Evolutionary conservation across 1,284 basidiomycete genomes (phyloP).

Genomic region (Fomitiporia mediterranea): DNA sequence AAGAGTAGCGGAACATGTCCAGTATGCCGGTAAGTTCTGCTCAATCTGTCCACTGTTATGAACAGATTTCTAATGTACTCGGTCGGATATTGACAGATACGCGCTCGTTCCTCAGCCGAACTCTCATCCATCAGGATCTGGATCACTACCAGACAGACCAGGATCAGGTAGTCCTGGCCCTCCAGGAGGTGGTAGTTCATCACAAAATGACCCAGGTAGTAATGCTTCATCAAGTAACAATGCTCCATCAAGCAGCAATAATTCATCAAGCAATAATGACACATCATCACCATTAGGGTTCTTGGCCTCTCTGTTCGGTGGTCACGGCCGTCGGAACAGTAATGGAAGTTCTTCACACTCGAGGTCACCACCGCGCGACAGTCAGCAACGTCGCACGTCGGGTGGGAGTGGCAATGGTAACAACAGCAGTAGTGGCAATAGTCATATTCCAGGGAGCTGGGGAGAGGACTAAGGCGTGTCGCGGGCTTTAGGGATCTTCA

Average conservation of each 20-base stretch:
- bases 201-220: background rate
- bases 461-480: background rate
- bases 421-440: background rate
- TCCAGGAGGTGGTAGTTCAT: background rate
- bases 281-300: slow-evolving; percentile 1
- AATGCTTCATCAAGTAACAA: background rate
- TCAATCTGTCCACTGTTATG: background rate
- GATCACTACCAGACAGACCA: background rate
- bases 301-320: slow-evolving; percentile 1
- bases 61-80: background rate
- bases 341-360: background rate
- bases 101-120: slow-evolving; percentile 15
- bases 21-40: slow-evolving; percentile 63
- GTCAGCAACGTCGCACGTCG: background rate
- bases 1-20: slow-evolving; percentile 82
- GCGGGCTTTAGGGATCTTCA: background rate
- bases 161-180: slow-evolving; percentile 1
- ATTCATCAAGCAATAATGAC: background rate
- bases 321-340: background rate
- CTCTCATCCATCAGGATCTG: slow-evolving; percentile 3
- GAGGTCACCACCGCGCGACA: background rate
- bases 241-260: background rate
- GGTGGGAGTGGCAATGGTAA: background rate
- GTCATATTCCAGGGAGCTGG: slow-evolving; percentile 9
- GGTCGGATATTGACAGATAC: slow-evolving; percentile 1